These are phyloP conservation scores for Flaveria sonorensis DNA, from an alignment of 129 eudicot species.

Conservation along the genomic window DNA sequence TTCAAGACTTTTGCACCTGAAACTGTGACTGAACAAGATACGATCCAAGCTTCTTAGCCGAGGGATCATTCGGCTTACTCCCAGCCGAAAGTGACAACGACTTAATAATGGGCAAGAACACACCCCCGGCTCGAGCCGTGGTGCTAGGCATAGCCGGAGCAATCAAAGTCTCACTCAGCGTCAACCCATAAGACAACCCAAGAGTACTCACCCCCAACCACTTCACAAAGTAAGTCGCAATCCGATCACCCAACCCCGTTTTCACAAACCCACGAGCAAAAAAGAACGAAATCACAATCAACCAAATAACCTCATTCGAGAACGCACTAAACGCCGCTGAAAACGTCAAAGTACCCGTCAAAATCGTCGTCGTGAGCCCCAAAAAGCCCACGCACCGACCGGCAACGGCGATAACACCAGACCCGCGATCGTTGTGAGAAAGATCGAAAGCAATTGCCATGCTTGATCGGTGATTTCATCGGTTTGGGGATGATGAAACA, in stretches of 20 bases:
- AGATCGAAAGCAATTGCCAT: constrained; percentile 76
- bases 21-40: constrained; percentile 80
- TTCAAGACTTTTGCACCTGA: constrained; percentile 51
- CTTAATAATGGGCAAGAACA: constrained; percentile 87
- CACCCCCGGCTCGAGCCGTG: constrained; percentile 92
- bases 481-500: constrained; percentile 61
- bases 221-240: constrained; percentile 80
- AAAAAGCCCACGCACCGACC: constrained; percentile 93
- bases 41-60: constrained; percentile 72
- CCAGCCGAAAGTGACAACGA: constrained; percentile 75
- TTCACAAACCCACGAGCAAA: constrained; percentile 84
- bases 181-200: constrained; percentile 89
- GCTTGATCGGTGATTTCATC: constrained; percentile 64
- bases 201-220: constrained; percentile 89
- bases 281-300: constrained; percentile 81
- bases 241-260: constrained; percentile 79
- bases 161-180: constrained; percentile 79
- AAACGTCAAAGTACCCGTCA: constrained; percentile 60
- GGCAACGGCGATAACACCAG: constrained; percentile 76
- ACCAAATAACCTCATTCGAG: constrained; percentile 79
- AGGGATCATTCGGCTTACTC: constrained; percentile 70
- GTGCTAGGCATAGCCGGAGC: constrained; percentile 99
- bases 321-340: constrained; percentile 65
- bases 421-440: constrained; percentile 76
- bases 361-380: constrained; percentile 55